Evolutionary conservation across 1,284 basidiomycete genomes (phyloP), one percentile per base, ranked within the genome.

Genomic region (Apiotrichum montevideense): DNA sequence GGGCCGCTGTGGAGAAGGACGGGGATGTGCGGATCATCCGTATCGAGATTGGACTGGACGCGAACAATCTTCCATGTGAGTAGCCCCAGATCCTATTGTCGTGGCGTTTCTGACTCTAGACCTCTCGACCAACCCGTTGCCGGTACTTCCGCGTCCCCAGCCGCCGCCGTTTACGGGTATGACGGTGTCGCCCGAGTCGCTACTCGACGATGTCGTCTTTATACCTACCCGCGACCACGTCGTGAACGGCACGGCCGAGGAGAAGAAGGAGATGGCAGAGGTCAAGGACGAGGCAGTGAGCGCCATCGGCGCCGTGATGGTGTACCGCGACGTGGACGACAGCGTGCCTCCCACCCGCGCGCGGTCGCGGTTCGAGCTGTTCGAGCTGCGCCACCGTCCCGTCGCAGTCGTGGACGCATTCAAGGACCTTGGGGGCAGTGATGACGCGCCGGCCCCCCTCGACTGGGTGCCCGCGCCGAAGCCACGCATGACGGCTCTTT

Each of bases 21-120:
- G 66, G 63, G 11, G 61, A 66, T 43, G 45, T 63, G 1, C 57
- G 47, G 21, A 61, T 71, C 32, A 58, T 66, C 4, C 57, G 67
- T 10, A 63, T 66, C 15, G 69, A 72, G n/a, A 59, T 71, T 9
- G 70, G 68, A 4, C 50, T 59, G 32, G 63, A 70, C 42, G 55
- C 45, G 5, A 56, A 57, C 40, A 68, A 65, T 14, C 58, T 49
- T 11, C 63, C 60, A 14, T 68, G 71, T 73, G 47, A 59, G 67
- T 57, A 5, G 8, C 34, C 3, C 10, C 7, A 10, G 37, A 39
- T 39, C 21, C 37, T 21, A 21, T 29, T 34, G 1, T 2, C 21
- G 6, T 35, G 14, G 21, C 21, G 21, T 21, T 21, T 21, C 44
- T 42, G 29, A 35, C 13, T n/a, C 7, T 45, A 69, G 70, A 59